These are phyloP conservation scores for Phaeoacremonium minimum DNA, from an alignment of 2,329 filamentous ascomycete genomes.

Conservation along the genomic window DNA sequence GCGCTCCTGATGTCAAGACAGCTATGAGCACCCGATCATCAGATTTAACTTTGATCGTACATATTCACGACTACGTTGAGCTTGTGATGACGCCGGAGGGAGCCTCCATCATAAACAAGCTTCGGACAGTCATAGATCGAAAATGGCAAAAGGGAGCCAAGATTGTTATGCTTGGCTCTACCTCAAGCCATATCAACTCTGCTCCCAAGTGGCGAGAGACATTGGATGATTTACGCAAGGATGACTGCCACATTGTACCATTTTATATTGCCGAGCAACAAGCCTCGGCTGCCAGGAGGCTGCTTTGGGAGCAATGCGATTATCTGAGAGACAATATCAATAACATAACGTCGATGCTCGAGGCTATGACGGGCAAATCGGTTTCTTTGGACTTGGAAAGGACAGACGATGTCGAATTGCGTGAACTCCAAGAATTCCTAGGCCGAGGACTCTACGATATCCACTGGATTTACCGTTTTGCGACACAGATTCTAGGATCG, in stretches of 20 bases:
- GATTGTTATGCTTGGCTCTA: slow-evolving; percentile 73
- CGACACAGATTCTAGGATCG: slow-evolving; percentile 18
- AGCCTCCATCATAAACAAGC: slow-evolving; percentile 60
- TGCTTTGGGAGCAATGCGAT: slow-evolving; percentile 23
- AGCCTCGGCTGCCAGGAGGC: slow-evolving; percentile 5
- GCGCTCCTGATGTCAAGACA: slow-evolving; percentile 34
- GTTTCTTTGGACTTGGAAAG: slow-evolving; percentile 9
- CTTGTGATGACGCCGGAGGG: slow-evolving; percentile 68
- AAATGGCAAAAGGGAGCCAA: slow-evolving; percentile 67
- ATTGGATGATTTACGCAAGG: slow-evolving; percentile 21
- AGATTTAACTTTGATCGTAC: slow-evolving; percentile 61
- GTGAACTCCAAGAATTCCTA: slow-evolving; percentile 8
- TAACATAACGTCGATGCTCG: slow-evolving; percentile 43
- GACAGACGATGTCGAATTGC: slow-evolving; percentile 1
- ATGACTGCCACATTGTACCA: slow-evolving; percentile 24
- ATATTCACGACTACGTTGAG: slow-evolving; percentile 77
- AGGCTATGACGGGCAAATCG: slow-evolving; percentile 24
- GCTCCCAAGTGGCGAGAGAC: slow-evolving; percentile 18
- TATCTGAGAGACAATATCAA: slow-evolving; percentile 38
- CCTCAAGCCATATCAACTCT: slow-evolving; percentile 53
- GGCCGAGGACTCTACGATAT: slow-evolving; percentile 18
- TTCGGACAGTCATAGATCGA: slow-evolving; percentile 69
- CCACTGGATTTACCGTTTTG: slow-evolving; percentile 26
- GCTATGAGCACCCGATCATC: not conserved
- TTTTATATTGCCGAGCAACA: slow-evolving; percentile 14